Evolutionary conservation across 1,284 basidiomycete species (phyloP).

Genomic region (Erythrobasidium hasegawianum): DNA sequence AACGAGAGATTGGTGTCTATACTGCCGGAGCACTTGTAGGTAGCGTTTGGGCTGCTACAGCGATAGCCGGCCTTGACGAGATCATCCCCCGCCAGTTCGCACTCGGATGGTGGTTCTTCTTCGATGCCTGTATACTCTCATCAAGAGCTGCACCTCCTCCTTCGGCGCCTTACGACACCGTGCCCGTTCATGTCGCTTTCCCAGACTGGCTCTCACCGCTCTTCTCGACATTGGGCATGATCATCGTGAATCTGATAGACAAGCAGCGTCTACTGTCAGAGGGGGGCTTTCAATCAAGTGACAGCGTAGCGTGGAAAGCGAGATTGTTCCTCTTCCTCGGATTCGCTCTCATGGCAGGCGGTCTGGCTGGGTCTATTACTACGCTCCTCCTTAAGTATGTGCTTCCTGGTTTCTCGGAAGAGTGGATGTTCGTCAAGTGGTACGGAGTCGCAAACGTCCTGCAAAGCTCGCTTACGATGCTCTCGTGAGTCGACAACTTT

Average conservation of each 20-base stretch:
- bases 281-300: constrained; percentile 53
- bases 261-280: constrained; percentile 77
- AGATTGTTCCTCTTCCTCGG: constrained; percentile 87
- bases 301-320: constrained; percentile 76
- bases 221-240: constrained; percentile 87
- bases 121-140: constrained; percentile 87
- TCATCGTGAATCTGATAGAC: constrained; percentile 90
- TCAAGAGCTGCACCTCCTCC: constrained; percentile 41
- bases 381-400: constrained; percentile 90
- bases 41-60: constrained; percentile 44
- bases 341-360: constrained; percentile 94
- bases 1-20: constrained; percentile 82
- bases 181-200: constrained; percentile 65
- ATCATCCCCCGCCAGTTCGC: constrained; percentile 63
- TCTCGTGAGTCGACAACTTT: constrained; percentile 49
- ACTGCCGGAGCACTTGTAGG: constrained; percentile 81
- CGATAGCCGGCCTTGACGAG: background rate
- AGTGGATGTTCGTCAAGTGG: constrained; percentile 63
- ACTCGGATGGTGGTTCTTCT: constrained; percentile 88
- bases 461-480: constrained; percentile 87
- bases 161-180: constrained; percentile 64
- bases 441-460: constrained; percentile 93
- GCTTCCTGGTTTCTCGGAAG: constrained; percentile 65
- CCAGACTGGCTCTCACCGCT: constrained; percentile 90
- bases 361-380: constrained; percentile 84